Conservation (phyloP, 331 rosid species). For the Rosa hybrid region DNA sequence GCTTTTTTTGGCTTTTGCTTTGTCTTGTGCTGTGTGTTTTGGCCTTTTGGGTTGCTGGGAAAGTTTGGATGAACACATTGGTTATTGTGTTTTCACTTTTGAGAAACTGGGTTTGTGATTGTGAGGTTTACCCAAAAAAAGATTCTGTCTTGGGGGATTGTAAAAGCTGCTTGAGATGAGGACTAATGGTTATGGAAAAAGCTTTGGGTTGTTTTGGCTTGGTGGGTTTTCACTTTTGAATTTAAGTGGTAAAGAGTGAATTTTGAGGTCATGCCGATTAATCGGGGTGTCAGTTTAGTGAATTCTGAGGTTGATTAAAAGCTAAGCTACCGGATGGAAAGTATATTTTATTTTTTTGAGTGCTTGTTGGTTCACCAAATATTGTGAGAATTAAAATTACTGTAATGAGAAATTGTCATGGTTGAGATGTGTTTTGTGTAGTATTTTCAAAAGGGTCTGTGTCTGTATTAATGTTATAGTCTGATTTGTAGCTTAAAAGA, state of each 20-base stretch:
- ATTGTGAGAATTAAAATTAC: neutral
- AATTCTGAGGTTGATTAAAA: neutral
- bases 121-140: neutral
- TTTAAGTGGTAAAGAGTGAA: neutral
- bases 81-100: neutral
- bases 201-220: constrained; percentile 3
- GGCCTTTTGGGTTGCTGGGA: constrained; percentile 7
- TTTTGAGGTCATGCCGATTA: neutral
- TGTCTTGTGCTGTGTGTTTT: neutral
- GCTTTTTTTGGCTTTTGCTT: neutral
- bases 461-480: neutral
- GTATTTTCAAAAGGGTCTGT: neutral
- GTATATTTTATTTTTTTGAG: neutral
- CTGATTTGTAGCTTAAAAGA: neutral
- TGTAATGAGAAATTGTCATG: neutral
- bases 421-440: neutral
- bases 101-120: neutral
- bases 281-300: neutral
- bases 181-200: neutral
- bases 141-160: neutral
- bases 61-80: constrained; percentile 10
- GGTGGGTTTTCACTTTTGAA: neutral
- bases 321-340: neutral
- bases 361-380: neutral
- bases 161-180: neutral